These are phyloP conservation scores for Leccinum disarticulatum DNA, from an alignment of 768 basidiomycete species.

Conservation along the genomic window DNA sequence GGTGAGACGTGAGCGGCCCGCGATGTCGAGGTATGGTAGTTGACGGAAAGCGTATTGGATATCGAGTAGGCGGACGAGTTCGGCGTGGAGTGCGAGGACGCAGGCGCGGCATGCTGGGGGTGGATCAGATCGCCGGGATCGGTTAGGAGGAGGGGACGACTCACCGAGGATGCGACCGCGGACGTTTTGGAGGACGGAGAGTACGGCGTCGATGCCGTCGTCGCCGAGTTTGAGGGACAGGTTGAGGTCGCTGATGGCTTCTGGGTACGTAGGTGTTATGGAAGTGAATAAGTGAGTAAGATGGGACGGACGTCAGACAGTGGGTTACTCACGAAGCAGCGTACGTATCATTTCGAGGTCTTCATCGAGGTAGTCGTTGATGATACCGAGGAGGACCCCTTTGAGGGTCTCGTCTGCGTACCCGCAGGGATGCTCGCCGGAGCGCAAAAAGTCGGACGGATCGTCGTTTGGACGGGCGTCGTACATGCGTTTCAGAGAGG, in stretches of 20 bases:
- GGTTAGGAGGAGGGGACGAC: neutral
- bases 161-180: constrained; percentile 74
- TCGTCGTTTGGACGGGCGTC: constrained; percentile 53
- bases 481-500: constrained; percentile 65
- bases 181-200: constrained; percentile 64
- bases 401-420: constrained; percentile 80
- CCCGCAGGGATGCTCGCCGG: constrained; percentile 44
- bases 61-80: constrained; percentile 77
- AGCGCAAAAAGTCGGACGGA: constrained; percentile 49
- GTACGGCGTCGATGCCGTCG: constrained; percentile 76
- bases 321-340: constrained; percentile 56
- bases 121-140: neutral
- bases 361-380: constrained; percentile 82
- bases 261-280: constrained; percentile 34
- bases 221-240: constrained; percentile 75
- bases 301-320: neutral
- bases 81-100: constrained; percentile 67
- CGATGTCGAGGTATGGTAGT: constrained; percentile 75
- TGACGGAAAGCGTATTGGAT: constrained; percentile 74
- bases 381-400: constrained; percentile 68
- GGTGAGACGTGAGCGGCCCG: constrained; percentile 71
- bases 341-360: constrained; percentile 84
- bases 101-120: constrained; percentile 70
- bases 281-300: too few species aligned
- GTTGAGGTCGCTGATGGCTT: constrained; percentile 76